phyloP scores from a whole-genome alignment of 208 protist genomes.

The Polymyxa betae region DNA sequence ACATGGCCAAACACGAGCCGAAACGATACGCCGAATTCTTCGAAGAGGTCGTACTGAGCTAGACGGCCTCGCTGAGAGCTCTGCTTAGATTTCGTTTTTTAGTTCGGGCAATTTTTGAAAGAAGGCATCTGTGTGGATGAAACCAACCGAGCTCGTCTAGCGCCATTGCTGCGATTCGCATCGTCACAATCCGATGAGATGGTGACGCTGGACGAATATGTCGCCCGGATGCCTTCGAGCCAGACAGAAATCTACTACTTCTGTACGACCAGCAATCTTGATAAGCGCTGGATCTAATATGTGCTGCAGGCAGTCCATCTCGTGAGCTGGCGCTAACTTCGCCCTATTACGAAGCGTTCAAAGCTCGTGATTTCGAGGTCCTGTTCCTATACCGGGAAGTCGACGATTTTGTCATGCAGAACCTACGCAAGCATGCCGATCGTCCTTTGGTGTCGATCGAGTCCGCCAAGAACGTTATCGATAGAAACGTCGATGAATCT shows the following conservation, averaged over 20 bases:
- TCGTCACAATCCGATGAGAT: slow-evolving; percentile 71
- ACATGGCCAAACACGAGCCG: slow-evolving; percentile 86
- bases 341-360: slow-evolving; percentile 95
- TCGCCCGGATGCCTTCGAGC: slow-evolving; percentile 78
- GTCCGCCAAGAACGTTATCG: neutral
- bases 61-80: too few species aligned
- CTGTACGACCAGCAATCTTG: neutral
- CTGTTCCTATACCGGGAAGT: slow-evolving; percentile 80
- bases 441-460: slow-evolving; percentile 80
- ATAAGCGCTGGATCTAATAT: neutral
- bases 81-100: too few species aligned
- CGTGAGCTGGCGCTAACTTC: slow-evolving; percentile 85
- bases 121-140: slow-evolving; percentile 92
- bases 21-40: slow-evolving; percentile 88
- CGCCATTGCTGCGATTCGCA: slow-evolving; percentile 89
- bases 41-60: slow-evolving; percentile 80
- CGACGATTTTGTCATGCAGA: slow-evolving; percentile 93
- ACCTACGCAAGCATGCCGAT: slow-evolving; percentile 87
- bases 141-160: slow-evolving; percentile 81
- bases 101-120: slow-evolving; percentile 83
- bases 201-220: slow-evolving; percentile 91
- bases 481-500: neutral
- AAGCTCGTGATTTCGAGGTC: slow-evolving; percentile 87
- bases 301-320: slow-evolving; percentile 33
- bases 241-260: neutral